Percentiles rank a stretch among this genome's conserved stretches.
phyloP scores from a whole-genome alignment of 805 yeast species.

The Wickerhamiella occidentalis region DNA sequence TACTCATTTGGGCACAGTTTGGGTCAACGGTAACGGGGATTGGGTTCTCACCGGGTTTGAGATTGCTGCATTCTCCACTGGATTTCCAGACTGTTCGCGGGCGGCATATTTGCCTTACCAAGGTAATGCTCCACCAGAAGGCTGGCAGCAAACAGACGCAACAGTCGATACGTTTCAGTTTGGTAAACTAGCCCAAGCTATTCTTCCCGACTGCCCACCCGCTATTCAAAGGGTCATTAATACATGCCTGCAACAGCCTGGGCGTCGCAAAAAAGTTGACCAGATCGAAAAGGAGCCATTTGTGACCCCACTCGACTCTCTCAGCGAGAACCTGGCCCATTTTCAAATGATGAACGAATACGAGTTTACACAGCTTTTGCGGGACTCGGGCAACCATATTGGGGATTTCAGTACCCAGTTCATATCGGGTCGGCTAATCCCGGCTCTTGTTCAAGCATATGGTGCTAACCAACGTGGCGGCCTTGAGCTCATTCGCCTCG shows the following conservation, averaged over 20 bases:
- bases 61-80: constrained; percentile 38
- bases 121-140: constrained; percentile 44
- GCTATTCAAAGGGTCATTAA: not conserved
- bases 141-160: constrained; percentile 31
- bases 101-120: constrained; percentile 29
- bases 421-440: constrained; percentile 51
- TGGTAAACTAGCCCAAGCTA: constrained; percentile 42
- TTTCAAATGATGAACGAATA: constrained; percentile 28
- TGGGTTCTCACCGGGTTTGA: constrained; percentile 84
- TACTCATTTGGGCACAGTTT: constrained; percentile 45
- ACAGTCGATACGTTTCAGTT: constrained; percentile 50
- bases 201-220: constrained; percentile 30
- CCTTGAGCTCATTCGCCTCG: constrained; percentile 22
- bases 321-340: constrained; percentile 43
- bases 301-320: constrained; percentile 37
- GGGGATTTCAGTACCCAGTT: constrained; percentile 37
- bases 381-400: constrained; percentile 12
- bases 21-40: constrained; percentile 57
- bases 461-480: constrained; percentile 24
- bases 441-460: constrained; percentile 40
- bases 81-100: constrained; percentile 29
- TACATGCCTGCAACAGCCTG: not conserved
- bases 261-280: not conserved
- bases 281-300: constrained; percentile 11
- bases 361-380: constrained; percentile 14